Evolutionary conservation across 176 grass and related monocot species (phyloP).

Genomic region (Oropetium thomaeum): DNA sequence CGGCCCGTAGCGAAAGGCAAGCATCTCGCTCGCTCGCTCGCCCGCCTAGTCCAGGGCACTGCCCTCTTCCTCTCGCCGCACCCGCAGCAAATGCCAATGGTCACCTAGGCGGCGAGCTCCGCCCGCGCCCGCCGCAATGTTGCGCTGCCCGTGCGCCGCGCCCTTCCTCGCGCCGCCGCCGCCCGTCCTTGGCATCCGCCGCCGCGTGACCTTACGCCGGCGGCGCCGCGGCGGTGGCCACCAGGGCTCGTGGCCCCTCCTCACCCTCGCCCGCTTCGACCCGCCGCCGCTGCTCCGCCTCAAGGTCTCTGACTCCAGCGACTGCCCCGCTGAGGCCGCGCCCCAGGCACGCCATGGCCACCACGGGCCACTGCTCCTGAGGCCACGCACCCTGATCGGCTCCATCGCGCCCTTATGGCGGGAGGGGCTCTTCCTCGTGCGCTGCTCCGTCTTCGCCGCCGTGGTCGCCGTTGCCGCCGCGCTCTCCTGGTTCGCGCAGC

Average conservation of each 20-base stretch:
- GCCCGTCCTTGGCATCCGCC: constrained; percentile 3
- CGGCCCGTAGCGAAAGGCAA: constrained; percentile 34
- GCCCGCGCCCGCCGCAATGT: constrained; percentile 58
- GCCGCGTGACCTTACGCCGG: constrained; percentile 16
- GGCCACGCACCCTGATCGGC: constrained; percentile 51
- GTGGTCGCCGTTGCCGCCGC: constrained; percentile 70
- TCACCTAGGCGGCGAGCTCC: constrained; percentile 39
- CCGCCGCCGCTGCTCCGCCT: constrained; percentile 23
- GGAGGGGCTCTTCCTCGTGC: constrained; percentile 85
- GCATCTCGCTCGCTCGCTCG: constrained; percentile 35
- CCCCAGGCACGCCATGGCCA: constrained; percentile 9
- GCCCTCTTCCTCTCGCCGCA: constrained; percentile 34
- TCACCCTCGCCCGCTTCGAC: constrained; percentile 42
- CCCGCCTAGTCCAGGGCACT: not conserved
- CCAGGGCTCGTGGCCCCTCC: constrained; percentile 13
- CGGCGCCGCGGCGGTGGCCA: not conserved
- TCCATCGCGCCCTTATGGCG: constrained; percentile 65
- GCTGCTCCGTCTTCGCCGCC: constrained; percentile 79
- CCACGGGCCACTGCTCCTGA: constrained; percentile 32
- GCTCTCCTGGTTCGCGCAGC: constrained; percentile 75
- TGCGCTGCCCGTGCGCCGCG: constrained; percentile 37
- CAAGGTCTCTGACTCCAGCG: constrained; percentile 46
- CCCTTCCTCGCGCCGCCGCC: constrained; percentile 57
- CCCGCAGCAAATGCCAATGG: constrained; percentile 62
- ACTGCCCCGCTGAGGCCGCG: constrained; percentile 25